Evolutionary conservation across 441 rosid genomes (phyloP).

Genomic region (Gossypium gossypioides): DNA sequence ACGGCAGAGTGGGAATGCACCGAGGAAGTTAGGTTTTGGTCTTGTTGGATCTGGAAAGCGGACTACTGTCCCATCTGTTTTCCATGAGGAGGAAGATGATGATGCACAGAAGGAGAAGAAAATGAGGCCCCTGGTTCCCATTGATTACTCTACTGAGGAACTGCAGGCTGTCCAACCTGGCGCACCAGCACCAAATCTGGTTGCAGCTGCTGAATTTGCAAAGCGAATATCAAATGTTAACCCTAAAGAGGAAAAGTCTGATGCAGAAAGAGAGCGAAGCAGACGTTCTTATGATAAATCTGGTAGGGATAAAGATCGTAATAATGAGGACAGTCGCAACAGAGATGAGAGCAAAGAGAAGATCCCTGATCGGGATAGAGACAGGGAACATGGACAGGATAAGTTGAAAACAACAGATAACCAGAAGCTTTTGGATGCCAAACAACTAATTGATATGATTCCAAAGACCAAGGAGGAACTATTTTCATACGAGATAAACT

Average conservation of each 20-base stretch:
- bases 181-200: slow-evolving; percentile 64
- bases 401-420: slow-evolving; percentile 62
- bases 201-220: slow-evolving; percentile 94
- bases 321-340: slow-evolving; percentile 37
- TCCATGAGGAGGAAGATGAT: slow-evolving; percentile 85
- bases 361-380: slow-evolving; percentile 31
- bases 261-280: slow-evolving; percentile 66
- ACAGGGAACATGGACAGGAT: slow-evolving; percentile 49
- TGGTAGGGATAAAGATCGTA: slow-evolving; percentile 56
- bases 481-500: slow-evolving; percentile 81
- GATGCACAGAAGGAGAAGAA: slow-evolving; percentile 77
- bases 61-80: slow-evolving; percentile 83
- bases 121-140: slow-evolving; percentile 95
- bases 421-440: slow-evolving; percentile 84
- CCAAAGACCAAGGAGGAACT: slow-evolving; percentile 95
- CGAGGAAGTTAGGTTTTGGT: slow-evolving; percentile 89
- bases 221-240: slow-evolving; percentile 67
- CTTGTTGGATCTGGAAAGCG: slow-evolving; percentile 88
- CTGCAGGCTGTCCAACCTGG: slow-evolving; percentile 72
- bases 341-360: slow-evolving; percentile 50
- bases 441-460: slow-evolving; percentile 93
- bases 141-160: slow-evolving; percentile 93
- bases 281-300: slow-evolving; percentile 67
- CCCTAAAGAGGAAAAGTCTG: slow-evolving; percentile 63
- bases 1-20: slow-evolving; percentile 42